A percentile compares a stretch with the other conserved stretches of the same genome.
Evolutionary conservation across 768 basidiomycete genomes (phyloP).

Genomic region (Lactarius hatsudake): DNA sequence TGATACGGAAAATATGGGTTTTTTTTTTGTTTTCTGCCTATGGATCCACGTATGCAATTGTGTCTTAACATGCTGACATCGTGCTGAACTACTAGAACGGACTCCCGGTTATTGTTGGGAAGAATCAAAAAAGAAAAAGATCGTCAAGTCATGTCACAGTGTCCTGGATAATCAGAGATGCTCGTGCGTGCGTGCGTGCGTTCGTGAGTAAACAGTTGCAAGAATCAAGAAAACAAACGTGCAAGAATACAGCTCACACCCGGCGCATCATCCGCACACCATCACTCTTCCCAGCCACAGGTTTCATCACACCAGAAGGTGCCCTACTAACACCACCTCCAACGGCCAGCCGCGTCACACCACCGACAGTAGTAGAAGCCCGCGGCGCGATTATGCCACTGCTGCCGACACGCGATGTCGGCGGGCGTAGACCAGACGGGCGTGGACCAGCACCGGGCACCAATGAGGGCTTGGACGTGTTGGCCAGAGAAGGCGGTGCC

Average conservation of each 20-base stretch:
- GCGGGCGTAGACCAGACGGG: slow-evolving; percentile 12
- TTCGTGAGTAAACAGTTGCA: slow-evolving; percentile 17
- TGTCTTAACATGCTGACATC: neutral
- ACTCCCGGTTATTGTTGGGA: too few species aligned
- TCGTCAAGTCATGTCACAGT: neutral
- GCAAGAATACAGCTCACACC: neutral
- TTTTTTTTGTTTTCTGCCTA: neutral
- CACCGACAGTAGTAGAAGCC: neutral
- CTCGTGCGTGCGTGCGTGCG: slow-evolving; percentile 4
- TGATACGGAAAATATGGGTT: neutral
- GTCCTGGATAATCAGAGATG: slow-evolving; percentile 12
- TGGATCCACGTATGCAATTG: neutral
- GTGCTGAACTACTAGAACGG: neutral
- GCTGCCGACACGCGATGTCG: slow-evolving; percentile 3
- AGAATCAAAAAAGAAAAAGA: neutral
- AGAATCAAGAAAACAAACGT: neutral
- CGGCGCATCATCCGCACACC: slow-evolving; percentile 12
- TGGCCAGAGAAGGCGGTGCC: neutral
- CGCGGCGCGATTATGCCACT: neutral
- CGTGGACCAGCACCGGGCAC: neutral
- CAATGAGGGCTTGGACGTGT: neutral
- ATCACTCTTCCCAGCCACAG: neutral
- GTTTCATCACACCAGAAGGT: slow-evolving; percentile 1
- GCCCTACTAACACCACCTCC: neutral
- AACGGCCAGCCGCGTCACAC: neutral